A percentile compares a stretch with the other conserved stretches of the same genome.
Conservation (phyloP, 805 yeast genomes). For the Schwanniomyces yamadae region DNA sequence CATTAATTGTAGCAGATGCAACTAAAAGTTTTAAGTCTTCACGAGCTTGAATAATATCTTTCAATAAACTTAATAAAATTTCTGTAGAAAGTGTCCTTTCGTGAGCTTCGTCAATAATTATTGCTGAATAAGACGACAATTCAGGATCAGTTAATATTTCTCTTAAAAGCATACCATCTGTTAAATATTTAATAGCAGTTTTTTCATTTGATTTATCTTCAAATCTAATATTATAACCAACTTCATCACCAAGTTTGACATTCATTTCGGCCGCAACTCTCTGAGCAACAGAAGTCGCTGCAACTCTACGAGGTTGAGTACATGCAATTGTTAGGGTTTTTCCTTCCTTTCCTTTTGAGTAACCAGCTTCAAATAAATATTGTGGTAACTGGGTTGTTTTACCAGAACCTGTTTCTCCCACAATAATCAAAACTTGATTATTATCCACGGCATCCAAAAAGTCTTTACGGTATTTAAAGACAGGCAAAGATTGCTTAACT, state of each 20-base stretch:
- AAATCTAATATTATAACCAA: constrained; percentile 86
- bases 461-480: constrained; percentile 58
- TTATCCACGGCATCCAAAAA: constrained; percentile 58
- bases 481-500: constrained; percentile 71
- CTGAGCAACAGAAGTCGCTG: constrained; percentile 86
- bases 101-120: constrained; percentile 97
- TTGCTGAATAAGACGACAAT: constrained; percentile 65
- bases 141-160: constrained; percentile 81
- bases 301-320: constrained; percentile 94
- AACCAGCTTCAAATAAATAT: constrained; percentile 80
- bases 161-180: constrained; percentile 91
- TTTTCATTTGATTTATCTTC: constrained; percentile 69
- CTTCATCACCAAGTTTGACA: constrained; percentile 75
- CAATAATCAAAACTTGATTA: constrained; percentile 70
- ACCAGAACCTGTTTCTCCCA: constrained; percentile 92
- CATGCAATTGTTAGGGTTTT: constrained; percentile 61
- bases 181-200: constrained; percentile 83
- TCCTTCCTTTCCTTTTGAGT: constrained; percentile 44
- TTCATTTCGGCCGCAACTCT: constrained; percentile 91
- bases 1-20: constrained; percentile 94
- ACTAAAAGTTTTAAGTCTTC: constrained; percentile 73
- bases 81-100: constrained; percentile 95
- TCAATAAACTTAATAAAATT: constrained; percentile 71
- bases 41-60: constrained; percentile 61
- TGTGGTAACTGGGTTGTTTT: constrained; percentile 94